Conservation (phyloP, 2,329 filamentous ascomycete genomes). For the Colletotrichum tamarilloi region DNA sequence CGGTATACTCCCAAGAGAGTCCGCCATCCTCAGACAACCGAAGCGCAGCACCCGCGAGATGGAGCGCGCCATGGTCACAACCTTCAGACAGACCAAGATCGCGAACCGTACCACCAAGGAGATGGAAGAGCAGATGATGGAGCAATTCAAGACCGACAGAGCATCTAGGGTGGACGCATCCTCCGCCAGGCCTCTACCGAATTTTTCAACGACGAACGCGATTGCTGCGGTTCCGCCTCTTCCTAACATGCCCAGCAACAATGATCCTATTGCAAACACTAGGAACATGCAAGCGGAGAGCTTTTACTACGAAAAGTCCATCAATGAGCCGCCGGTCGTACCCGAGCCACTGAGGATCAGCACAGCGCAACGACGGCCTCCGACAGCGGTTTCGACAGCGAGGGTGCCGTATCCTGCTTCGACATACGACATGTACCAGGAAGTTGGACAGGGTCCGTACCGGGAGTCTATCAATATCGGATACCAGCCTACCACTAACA, state of each 20-base stretch:
- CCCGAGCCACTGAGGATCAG: constrained; percentile 17
- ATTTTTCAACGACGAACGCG: background rate
- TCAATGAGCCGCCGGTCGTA: constrained; percentile 2
- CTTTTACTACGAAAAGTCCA: constrained; percentile 29
- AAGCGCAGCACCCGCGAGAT: constrained; percentile 18
- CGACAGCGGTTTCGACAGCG: background rate
- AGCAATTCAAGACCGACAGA: constrained; percentile 15
- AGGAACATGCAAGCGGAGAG: constrained; percentile 1
- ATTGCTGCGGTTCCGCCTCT: background rate
- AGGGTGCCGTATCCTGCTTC: constrained; percentile 18
- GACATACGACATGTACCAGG: constrained; percentile 25
- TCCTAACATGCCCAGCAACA: background rate
- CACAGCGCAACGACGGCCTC: background rate
- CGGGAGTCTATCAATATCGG: constrained; percentile 30
- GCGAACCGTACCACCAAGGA: constrained; percentile 24
- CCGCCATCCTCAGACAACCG: constrained; percentile 12
- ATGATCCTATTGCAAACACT: background rate
- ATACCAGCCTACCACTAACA: constrained; percentile 24
- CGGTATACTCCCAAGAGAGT: background rate
- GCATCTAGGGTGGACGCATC: background rate
- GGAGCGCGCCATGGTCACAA: constrained; percentile 19
- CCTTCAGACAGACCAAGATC: constrained; percentile 19
- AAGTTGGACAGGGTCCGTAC: constrained; percentile 24
- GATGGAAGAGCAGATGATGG: constrained; percentile 32
- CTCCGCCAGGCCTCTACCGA: background rate